phyloP scores from a whole-genome alignment of 495 filamentous ascomycete species.

The Glutinoglossum americanum region DNA sequence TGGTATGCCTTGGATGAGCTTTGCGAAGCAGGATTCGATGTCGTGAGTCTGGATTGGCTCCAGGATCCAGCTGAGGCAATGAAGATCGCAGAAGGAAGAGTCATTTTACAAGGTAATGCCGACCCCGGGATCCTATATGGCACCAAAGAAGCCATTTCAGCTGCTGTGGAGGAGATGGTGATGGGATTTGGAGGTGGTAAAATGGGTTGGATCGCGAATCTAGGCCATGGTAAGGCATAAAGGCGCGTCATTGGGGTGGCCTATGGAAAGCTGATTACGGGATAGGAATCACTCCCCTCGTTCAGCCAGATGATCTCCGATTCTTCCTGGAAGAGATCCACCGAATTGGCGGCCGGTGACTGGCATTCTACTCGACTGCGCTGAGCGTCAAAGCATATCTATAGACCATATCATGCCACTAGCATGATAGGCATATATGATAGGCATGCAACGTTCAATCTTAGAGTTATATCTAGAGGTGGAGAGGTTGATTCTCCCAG shows the following conservation, averaged over 20 bases:
- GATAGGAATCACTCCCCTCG: conserved; percentile 73
- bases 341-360: conserved; percentile 21
- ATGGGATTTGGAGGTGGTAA: conserved; percentile 70
- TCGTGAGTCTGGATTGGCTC: conserved; percentile 87
- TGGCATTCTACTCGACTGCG: no score
- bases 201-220: conserved; percentile 70
- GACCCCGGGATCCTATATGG: conserved; percentile 90
- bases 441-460: no score
- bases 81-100: conserved; percentile 47
- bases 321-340: conserved; percentile 91
- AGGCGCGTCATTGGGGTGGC: not conserved
- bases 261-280: not conserved
- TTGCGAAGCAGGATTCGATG: conserved; percentile 75
- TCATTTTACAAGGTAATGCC: conserved; percentile 82
- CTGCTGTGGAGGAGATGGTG: conserved; percentile 63
- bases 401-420: no score
- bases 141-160: conserved; percentile 52
- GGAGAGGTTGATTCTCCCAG: no score
- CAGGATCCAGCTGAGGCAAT: conserved; percentile 74
- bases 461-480: no score
- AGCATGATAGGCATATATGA: no score
- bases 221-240: conserved; percentile 54
- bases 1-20: conserved; percentile 84
- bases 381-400: no score
- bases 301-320: conserved; percentile 75